phyloP scores from a whole-genome alignment of 169 alveolate species.

The Plasmodium cynomolgi region DNA sequence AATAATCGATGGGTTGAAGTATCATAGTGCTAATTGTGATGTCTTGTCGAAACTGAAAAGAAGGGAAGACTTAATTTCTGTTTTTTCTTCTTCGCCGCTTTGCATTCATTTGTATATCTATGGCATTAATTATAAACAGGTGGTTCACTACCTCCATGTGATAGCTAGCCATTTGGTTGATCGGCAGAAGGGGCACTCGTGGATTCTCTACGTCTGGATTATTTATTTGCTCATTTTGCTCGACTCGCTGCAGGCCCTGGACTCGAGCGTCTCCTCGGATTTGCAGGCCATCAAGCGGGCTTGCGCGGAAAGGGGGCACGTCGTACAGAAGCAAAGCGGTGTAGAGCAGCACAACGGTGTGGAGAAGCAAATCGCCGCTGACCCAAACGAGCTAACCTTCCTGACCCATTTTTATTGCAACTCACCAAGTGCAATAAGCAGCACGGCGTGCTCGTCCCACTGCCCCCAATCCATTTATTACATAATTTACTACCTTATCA shows the following conservation, averaged over 20 bases:
- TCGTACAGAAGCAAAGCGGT: neutral
- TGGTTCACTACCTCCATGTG: conserved; percentile 29
- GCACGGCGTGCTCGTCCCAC: neutral
- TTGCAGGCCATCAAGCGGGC: conserved; percentile 39
- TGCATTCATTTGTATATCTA: conserved; percentile 63
- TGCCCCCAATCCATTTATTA: neutral
- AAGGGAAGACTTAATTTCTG: conserved; percentile 19
- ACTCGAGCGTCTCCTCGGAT: conserved; percentile 42
- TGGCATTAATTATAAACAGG: conserved; percentile 48
- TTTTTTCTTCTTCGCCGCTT: conserved; percentile 13
- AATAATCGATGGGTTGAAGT: conserved; percentile 36
- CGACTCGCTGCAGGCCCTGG: conserved; percentile 56
- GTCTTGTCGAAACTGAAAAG: conserved; percentile 13
- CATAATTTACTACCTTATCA: conserved; percentile 20
- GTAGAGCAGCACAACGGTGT: neutral
- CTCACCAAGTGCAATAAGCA: neutral
- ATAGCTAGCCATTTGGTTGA: conserved; percentile 7
- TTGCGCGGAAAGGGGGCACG: neutral
- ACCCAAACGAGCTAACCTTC: neutral
- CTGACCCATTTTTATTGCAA: conserved; percentile 22
- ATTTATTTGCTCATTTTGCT: conserved; percentile 40
- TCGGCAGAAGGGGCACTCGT: neutral
- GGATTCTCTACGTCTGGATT: conserved; percentile 7
- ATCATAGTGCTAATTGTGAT: conserved; percentile 22
- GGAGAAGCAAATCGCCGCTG: neutral